Conservation (phyloP, 148 eudicot genomes). For the Cornus florida region DNA sequence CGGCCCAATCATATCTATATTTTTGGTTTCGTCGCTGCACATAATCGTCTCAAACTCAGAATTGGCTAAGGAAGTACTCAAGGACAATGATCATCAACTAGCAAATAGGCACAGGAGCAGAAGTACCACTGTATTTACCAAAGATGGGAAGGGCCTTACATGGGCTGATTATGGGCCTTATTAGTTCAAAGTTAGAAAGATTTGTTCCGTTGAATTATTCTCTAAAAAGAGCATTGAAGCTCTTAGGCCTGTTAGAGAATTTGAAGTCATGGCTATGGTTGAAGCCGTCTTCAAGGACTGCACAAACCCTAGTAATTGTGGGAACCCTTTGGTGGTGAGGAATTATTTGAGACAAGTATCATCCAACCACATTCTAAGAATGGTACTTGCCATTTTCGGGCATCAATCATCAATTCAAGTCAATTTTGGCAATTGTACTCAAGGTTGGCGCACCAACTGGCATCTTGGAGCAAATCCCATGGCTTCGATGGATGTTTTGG, state of each 20-base stretch:
- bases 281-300: not conserved
- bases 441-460: not conserved
- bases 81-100: not conserved
- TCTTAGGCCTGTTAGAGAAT: not conserved
- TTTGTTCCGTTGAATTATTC: not conserved
- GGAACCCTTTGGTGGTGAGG: not conserved
- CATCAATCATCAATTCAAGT: not conserved
- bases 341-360: not conserved
- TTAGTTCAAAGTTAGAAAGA: not conserved
- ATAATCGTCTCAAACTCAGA: not conserved
- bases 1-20: not conserved
- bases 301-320: not conserved
- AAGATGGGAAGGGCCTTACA: not conserved
- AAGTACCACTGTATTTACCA: not conserved
- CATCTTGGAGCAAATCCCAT: not conserved
- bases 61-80: not conserved
- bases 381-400: not conserved
- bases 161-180: slow-evolving; percentile 1
- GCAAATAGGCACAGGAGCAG: not conserved
- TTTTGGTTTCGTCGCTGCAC: not conserved
- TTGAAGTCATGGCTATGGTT: not conserved
- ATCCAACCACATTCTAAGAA: not conserved
- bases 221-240: not conserved
- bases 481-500: not conserved
- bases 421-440: not conserved